These are phyloP conservation scores for Neonectria ditissima DNA, from an alignment of 2,329 filamentous ascomycete species.

Conservation along the genomic window DNA sequence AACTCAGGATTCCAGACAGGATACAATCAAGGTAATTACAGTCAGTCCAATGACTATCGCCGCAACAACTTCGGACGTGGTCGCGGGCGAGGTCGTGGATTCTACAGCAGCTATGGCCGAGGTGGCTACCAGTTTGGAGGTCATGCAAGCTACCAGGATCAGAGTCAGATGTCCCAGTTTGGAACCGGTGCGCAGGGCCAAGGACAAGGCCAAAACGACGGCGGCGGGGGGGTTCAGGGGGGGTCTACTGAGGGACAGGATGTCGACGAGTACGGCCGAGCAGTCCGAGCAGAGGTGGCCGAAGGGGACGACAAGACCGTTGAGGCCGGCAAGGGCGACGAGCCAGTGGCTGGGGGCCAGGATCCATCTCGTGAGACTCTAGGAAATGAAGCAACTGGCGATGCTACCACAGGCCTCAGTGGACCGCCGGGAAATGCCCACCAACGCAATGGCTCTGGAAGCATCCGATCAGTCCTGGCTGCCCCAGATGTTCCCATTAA, in stretches of 20 bases:
- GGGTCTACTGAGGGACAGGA: constrained; percentile 45
- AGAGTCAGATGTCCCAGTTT: constrained; percentile 48
- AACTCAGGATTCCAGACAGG: constrained; percentile 82
- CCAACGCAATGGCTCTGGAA: constrained; percentile 39
- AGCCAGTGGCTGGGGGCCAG: constrained; percentile 25
- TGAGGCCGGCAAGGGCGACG: constrained; percentile 31
- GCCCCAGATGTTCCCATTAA: constrained; percentile 66
- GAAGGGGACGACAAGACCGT: constrained; percentile 29
- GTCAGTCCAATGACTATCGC: constrained; percentile 84
- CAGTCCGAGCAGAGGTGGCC: constrained; percentile 43
- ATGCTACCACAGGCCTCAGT: constrained; percentile 39
- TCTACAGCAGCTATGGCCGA: constrained; percentile 66
- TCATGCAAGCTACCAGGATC: constrained; percentile 53
- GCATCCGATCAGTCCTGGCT: constrained; percentile 50
- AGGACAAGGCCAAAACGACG: constrained; percentile 38
- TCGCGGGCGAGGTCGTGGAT: constrained; percentile 74
- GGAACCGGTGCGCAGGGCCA: constrained; percentile 37
- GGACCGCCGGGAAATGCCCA: constrained; percentile 28
- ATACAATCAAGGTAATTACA: constrained; percentile 87
- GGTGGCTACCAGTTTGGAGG: constrained; percentile 64
- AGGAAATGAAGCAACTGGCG: constrained; percentile 45
- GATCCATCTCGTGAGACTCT: constrained; percentile 46
- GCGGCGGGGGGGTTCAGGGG: constrained; percentile 23
- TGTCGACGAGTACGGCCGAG: constrained; percentile 56
- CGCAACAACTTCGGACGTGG: constrained; percentile 74